Base-by-base conservation (phyloP, 1,284 basidiomycete species). In the Sporisorium graminicola region DNA sequence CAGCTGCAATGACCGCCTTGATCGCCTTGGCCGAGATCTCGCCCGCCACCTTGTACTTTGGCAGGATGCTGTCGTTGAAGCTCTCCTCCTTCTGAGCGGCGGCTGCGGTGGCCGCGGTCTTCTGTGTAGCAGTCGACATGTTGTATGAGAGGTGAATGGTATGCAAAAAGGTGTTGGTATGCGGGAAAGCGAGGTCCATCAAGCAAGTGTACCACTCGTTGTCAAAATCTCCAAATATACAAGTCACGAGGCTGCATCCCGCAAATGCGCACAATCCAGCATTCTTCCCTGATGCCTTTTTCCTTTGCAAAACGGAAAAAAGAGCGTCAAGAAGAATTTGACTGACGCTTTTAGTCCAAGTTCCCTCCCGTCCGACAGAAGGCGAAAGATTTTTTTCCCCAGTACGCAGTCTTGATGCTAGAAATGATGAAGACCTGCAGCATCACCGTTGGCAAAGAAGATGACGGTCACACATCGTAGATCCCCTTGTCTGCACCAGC, bases 11-110 rank as follows among this genome's bases (percentile, higher is more conserved):
- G 33, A 82, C 77, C 81, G 98, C 89, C 88, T 94, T 94, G 86
- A 94, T 90, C 55, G 93, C 94, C 82, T 90, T 90, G 84, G 92
- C 90, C 51, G 93, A 91, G 86, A 97, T 94, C 81, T 97, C 94
- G 70, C 93, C 94, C 27, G 95, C 95, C 31, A 90, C 89, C 92
- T 96, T 88, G 85, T 88, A 88, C 85, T 83, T 84, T 66, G 81
- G 80, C 58, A 84, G 61, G 52, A 74, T 82, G 63, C 65, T 70
- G 74, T 84, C 79, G 74, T 70, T 79, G 74, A 84, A 83, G 53
- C 65, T 73, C 67, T 80, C 80, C 53, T 62, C 58, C 67, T 80
- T 78, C 22, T 58, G 22, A 20, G 58, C 59, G 6, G 57, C 53
- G 22, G 59, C 62, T 8, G 63, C 55, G 10, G 62, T 29, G 31